Base-by-base conservation (phyloP, 2,329 filamentous ascomycete genomes). In the Aspergillus fijiensis region DNA sequence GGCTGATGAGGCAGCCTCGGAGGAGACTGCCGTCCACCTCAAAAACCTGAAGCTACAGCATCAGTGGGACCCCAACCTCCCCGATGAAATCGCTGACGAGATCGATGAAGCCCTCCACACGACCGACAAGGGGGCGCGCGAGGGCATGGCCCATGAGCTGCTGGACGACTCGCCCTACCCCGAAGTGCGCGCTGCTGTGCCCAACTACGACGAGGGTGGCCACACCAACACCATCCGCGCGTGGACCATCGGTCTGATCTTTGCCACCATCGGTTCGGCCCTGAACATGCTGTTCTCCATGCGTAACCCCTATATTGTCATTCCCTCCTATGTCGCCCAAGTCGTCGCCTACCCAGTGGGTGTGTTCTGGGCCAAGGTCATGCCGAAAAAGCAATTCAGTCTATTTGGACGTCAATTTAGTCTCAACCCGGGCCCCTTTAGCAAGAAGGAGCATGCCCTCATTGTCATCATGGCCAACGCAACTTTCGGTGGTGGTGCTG, bases 141-240 rank as follows among this genome's bases (percentile, higher is more conserved):
- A 84, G 53, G 80, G 82, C 60, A 81, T 87, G 65, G 84, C 87
- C 67, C 81, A 84, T 65, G 83, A 84, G 60, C 79, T 87, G 68
- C 81, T 87, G 69, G 85, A 89, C 59, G 86, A 89, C 71, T 89
- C 86, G 51, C 87, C 87, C 2, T 89, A 89, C 68, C 85, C 85
- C 42, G 86, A 89, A 76, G 87, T 89, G 33, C 84, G 87, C 65
- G 84, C 86, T 27, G 84, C 87, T 19, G 87, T 89, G 19, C 79
- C 84, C 61, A 89, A 88, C 70, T 82, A 83, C 69, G 87, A 89
- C 67, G 81, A 87, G 65, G 86, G 88, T 66, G 77, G 88, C 25
- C 84, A 85, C n/a, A 81, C 81, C 65, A 88, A 87, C 71, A 88
- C 86, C 21, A 79, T 88, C 59, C 85, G 86, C 53, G 85, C 86